Percentiles rank a stretch among this genome's conserved stretches.
These are phyloP conservation scores for Tolypocladium album DNA, from an alignment of 2,329 filamentous ascomycete genomes.

Conservation along the genomic window DNA sequence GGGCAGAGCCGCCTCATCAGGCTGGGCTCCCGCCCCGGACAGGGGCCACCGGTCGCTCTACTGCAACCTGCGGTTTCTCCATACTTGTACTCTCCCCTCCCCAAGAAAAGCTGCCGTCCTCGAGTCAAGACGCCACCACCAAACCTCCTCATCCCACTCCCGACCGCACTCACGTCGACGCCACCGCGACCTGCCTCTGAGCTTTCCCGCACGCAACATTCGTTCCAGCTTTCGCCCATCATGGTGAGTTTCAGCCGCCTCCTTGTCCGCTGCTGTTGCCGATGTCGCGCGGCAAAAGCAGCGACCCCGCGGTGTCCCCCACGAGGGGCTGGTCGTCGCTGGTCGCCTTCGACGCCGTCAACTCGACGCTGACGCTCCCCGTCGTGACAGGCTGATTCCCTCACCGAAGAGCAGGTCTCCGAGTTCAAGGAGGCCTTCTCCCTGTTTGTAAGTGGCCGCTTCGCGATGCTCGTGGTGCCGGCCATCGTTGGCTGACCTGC, in stretches of 20 bases:
- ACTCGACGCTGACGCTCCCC: constrained; percentile 11
- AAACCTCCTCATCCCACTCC: constrained; percentile 1
- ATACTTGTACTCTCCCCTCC: background rate
- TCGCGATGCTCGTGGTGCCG: background rate
- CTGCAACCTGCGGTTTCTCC: background rate
- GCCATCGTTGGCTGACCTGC: background rate
- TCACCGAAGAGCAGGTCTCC: constrained; percentile 99
- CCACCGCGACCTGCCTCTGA: constrained; percentile 8
- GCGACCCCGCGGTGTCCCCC: background rate
- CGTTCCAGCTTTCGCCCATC: constrained; percentile 5
- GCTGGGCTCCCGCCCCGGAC: background rate
- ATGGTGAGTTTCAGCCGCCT: constrained; percentile 15
- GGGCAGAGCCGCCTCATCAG: background rate
- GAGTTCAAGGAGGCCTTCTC: constrained; percentile 99
- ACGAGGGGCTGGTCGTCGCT: constrained; percentile 16
- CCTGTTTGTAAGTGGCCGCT: constrained; percentile 72
- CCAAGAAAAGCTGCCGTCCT: constrained; percentile 7
- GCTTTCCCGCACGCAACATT: background rate
- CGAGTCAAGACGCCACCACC: constrained; percentile 6
- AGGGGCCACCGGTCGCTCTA: background rate
- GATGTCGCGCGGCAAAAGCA: background rate
- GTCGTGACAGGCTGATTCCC: constrained; percentile 71
- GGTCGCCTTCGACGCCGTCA: background rate
- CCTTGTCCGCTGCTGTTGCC: background rate
- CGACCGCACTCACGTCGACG: background rate